phyloP scores from a whole-genome alignment of 306 rosid genomes.

The Ochetophila trinervis region DNA sequence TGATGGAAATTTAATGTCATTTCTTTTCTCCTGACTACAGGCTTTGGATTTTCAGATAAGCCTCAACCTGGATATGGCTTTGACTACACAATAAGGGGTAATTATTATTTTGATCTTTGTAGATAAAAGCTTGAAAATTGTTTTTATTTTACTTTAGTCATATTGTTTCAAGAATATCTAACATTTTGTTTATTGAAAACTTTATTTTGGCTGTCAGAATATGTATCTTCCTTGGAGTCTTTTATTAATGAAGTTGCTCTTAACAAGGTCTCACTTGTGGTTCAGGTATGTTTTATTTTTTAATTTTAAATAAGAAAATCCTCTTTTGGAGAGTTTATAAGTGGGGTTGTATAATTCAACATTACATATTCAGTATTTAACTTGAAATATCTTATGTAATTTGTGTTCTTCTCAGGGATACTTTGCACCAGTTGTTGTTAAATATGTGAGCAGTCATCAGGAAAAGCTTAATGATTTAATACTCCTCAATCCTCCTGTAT shows the following conservation, averaged over 20 bases:
- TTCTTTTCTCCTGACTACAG: slow-evolving; percentile 39
- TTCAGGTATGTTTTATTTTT: slow-evolving; percentile 43
- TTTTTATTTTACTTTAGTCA: background rate
- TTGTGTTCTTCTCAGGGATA: slow-evolving; percentile 58
- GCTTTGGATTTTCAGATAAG: slow-evolving; percentile 91
- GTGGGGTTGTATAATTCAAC: slow-evolving; percentile 5
- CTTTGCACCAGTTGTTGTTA: slow-evolving; percentile 75
- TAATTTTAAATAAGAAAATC: background rate
- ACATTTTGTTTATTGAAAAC: slow-evolving; percentile 5
- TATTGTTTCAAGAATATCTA: background rate
- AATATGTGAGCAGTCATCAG: slow-evolving; percentile 60
- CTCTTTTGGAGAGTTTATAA: slow-evolving; percentile 5
- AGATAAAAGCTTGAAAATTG: background rate
- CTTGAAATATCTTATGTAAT: slow-evolving; percentile 13
- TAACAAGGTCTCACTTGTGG: slow-evolving; percentile 72
- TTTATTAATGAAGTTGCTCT: slow-evolving; percentile 50
- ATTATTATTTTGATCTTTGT: slow-evolving; percentile 14
- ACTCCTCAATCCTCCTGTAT: slow-evolving; percentile 85
- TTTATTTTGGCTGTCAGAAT: slow-evolving; percentile 45
- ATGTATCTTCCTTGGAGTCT: slow-evolving; percentile 67
- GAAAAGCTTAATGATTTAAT: slow-evolving; percentile 63
- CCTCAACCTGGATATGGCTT: slow-evolving; percentile 93
- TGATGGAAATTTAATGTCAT: background rate
- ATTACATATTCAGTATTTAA: slow-evolving; percentile 4
- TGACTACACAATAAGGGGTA: slow-evolving; percentile 84